Percentiles rank a stretch among this genome's conserved stretches.
These are phyloP conservation scores for Rhodamnia argentea DNA, from an alignment of 345 rosid species.

Conservation along the genomic window DNA sequence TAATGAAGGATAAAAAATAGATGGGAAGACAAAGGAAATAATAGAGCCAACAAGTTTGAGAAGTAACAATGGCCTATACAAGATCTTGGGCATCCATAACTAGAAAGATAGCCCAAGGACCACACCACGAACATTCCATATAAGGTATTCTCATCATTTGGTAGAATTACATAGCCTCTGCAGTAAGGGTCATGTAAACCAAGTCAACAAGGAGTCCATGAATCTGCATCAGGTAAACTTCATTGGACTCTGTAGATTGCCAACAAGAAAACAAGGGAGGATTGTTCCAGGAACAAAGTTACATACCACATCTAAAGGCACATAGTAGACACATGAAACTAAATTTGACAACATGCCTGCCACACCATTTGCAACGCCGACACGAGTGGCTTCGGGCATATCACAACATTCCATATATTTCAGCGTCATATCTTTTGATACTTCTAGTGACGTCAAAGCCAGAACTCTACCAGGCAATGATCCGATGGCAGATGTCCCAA, in stretches of 20 bases:
- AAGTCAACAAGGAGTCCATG: neutral
- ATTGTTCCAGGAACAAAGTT: neutral
- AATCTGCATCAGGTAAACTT: neutral
- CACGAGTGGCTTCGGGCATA: slow-evolving; percentile 45
- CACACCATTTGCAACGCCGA: slow-evolving; percentile 51
- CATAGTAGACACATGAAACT: slow-evolving; percentile 46
- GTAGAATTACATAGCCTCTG: neutral
- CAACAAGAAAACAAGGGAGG: neutral
- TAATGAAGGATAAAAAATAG: neutral
- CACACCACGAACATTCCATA: neutral
- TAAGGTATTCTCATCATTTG: neutral
- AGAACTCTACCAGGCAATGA: slow-evolving; percentile 49
- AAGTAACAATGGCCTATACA: neutral
- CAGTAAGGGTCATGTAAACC: neutral
- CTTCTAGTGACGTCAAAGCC: slow-evolving; percentile 52
- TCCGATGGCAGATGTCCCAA: slow-evolving; percentile 49
- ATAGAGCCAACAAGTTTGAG: neutral
- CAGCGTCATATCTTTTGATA: slow-evolving; percentile 43
- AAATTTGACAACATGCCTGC: slow-evolving; percentile 59
- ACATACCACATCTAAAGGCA: slow-evolving; percentile 65
- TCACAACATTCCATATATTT: slow-evolving; percentile 22
- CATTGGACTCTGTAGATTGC: neutral
- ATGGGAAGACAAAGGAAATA: neutral
- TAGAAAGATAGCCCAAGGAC: neutral
- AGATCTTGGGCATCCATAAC: neutral